Percentiles rank a stretch among this genome's conserved stretches.
Evolutionary conservation across 2,329 filamentous ascomycete genomes (phyloP).

Genomic region (Colletotrichum cuscutae): DNA sequence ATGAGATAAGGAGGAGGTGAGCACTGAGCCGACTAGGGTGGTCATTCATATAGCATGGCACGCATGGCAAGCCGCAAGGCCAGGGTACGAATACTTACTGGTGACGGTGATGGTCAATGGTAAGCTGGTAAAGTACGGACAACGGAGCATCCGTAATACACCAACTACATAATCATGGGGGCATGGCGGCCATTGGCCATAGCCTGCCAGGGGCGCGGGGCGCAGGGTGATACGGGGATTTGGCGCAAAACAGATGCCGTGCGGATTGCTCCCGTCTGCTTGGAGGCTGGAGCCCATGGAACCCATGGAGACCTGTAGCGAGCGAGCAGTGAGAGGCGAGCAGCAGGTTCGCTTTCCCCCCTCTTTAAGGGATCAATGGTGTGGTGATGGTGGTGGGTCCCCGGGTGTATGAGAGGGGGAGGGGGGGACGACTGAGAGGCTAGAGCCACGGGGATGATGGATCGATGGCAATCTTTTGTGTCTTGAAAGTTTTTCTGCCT

Average conservation of each 20-base stretch:
- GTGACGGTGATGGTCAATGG: too few relatives aligned
- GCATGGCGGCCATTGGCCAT: neutral
- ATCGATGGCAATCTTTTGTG: neutral
- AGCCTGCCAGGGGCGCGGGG: neutral
- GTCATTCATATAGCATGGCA: neutral
- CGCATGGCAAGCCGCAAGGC: neutral
- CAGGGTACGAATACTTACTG: neutral
- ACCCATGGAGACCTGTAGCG: neutral
- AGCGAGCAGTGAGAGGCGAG: neutral
- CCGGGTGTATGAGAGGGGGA: neutral
- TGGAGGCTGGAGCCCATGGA: neutral
- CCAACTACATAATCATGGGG: neutral
- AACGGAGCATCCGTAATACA: too few relatives aligned
- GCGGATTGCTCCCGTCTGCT: neutral
- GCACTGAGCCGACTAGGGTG: slow-evolving; percentile 3
- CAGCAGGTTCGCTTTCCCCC: neutral
- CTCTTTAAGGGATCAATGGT: neutral
- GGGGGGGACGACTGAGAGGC: neutral
- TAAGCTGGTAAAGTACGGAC: too few relatives aligned
- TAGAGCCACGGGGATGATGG: neutral
- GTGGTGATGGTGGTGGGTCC: neutral
- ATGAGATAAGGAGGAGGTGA: neutral
- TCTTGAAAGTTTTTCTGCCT: neutral
- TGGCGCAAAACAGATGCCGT: neutral
- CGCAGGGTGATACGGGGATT: neutral